These are phyloP conservation scores for Crithidia bombi DNA, from an alignment of 208 protist genomes.

Conservation along the genomic window DNA sequence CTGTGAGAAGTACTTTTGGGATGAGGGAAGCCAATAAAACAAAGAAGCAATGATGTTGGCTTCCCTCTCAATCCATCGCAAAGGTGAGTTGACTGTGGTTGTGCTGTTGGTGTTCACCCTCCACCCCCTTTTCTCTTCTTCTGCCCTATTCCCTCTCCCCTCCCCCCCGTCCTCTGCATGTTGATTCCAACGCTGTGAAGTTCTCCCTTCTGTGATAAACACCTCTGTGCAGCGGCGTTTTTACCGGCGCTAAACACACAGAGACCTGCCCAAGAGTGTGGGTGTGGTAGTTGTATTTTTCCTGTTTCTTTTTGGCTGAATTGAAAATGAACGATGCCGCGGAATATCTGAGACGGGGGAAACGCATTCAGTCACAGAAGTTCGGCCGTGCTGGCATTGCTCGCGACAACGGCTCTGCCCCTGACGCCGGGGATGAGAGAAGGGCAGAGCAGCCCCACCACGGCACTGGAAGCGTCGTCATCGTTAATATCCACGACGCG, in stretches of 20 bases:
- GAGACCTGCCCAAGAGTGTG: too few species aligned
- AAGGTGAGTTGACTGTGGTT: too few species aligned
- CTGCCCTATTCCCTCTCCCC: slow-evolving; percentile 7
- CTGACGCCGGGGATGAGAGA: background rate
- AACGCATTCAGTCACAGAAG: slow-evolving; percentile 17
- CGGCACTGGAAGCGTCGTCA: slow-evolving; percentile 5
- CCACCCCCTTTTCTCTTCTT: slow-evolving; percentile 7
- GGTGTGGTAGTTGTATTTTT: too few species aligned
- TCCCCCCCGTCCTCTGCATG: background rate
- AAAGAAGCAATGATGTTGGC: too few species aligned
- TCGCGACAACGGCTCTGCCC: slow-evolving; percentile 7
- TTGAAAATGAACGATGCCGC: slow-evolving; percentile 20
- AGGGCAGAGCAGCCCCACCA: background rate
- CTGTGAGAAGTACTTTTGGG: too few species aligned
- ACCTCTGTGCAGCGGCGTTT: too few species aligned
- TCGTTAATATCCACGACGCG: slow-evolving; percentile 14
- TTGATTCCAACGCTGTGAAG: too few species aligned
- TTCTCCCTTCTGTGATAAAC: too few species aligned
- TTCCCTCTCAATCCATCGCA: too few species aligned
- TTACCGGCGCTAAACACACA: too few species aligned
- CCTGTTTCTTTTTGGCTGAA: too few species aligned
- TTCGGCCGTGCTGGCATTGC: slow-evolving; percentile 30
- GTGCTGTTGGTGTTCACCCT: background rate
- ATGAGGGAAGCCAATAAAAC: too few species aligned
- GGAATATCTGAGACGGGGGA: slow-evolving; percentile 20